Percentiles rank a stretch among this genome's conserved stretches.
Conservation (phyloP, 1,284 basidiomycete genomes). For the Rhodotorula sp. region DNA sequence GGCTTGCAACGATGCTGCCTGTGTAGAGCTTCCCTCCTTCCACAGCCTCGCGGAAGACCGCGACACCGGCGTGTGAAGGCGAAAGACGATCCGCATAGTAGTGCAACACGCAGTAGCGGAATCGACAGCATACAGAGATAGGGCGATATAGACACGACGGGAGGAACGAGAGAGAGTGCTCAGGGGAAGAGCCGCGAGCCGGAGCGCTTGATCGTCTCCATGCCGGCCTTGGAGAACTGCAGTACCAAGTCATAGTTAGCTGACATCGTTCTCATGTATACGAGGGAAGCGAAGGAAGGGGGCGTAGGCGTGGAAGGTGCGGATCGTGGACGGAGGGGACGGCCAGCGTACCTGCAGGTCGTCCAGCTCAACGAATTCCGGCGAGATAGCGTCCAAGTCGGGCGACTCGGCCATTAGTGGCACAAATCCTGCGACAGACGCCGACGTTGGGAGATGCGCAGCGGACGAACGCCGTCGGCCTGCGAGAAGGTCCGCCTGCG, state of each 20-base stretch:
- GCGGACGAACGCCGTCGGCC: constrained; percentile 22
- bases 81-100: no score
- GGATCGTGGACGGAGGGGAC: neutral
- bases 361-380: constrained; percentile 31
- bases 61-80: no score
- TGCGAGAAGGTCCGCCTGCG: constrained; percentile 22
- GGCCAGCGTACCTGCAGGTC: constrained; percentile 11
- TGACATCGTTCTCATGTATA: no score
- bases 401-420: constrained; percentile 27
- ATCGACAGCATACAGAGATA: no score
- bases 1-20: no score
- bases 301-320: neutral
- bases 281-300: no score
- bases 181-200: constrained; percentile 15
- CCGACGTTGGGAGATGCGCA: constrained; percentile 6
- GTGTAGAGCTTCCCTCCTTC: no score
- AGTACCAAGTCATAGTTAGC: no score
- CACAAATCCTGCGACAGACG: constrained; percentile 15
- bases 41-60: no score
- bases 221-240: constrained; percentile 18
- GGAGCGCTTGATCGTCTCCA: constrained; percentile 25
- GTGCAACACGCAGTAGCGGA: no score
- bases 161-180: neutral
- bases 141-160: neutral
- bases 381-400: constrained; percentile 29